phyloP scores from a whole-genome alignment of 495 filamentous ascomycete genomes.

The Jackrogersella minutella region DNA sequence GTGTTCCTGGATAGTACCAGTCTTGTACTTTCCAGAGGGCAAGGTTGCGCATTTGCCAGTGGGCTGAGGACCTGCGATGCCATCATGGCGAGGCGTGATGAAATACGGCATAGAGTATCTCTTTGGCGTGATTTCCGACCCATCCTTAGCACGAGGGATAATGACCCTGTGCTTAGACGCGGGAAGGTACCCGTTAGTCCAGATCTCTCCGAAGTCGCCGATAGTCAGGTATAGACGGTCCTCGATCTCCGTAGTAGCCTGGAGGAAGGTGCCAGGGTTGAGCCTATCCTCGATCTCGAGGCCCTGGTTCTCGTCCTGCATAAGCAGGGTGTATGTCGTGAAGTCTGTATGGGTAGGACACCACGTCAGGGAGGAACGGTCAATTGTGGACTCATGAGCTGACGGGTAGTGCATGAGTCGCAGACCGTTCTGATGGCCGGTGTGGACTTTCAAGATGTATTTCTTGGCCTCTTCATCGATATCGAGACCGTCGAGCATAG shows the following conservation, averaged over 20 bases:
- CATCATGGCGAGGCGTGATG: background rate
- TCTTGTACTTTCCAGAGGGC: background rate
- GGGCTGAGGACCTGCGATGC: background rate
- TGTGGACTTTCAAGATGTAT: background rate
- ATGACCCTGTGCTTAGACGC: background rate
- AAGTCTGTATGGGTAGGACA: background rate
- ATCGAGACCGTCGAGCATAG: constrained; percentile 30
- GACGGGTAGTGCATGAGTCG: background rate
- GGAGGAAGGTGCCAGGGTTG: background rate
- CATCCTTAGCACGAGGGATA: background rate
- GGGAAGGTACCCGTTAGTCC: background rate
- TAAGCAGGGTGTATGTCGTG: background rate
- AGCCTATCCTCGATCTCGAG: background rate
- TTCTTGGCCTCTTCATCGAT: background rate
- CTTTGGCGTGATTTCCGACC: background rate
- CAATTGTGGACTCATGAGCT: background rate
- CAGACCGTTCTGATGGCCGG: background rate
- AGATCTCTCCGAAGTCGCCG: background rate
- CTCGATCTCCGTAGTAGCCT: background rate
- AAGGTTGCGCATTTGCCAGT: background rate
- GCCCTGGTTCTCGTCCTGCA: background rate
- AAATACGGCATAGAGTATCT: background rate
- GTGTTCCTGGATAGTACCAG: background rate
- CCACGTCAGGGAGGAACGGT: background rate
- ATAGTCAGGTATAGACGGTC: background rate